Conservation (phyloP, 2,329 filamentous ascomycete species). For the Stagonosporopsis tanaceti region DNA sequence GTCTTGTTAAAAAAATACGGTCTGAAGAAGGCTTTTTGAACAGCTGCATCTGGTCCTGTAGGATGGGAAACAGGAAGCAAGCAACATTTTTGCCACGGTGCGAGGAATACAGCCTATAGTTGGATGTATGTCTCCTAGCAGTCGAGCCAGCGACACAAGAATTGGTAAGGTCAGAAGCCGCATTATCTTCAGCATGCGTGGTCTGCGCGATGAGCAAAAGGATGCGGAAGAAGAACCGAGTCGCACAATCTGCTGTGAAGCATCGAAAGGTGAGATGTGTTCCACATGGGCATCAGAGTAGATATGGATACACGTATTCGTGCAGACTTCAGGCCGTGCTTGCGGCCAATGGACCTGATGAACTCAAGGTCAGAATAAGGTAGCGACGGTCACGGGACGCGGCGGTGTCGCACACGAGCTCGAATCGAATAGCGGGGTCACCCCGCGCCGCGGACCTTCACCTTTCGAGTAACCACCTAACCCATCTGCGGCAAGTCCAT, state of each 20-base stretch:
- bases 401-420: neutral
- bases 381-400: neutral
- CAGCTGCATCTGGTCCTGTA: too few relatives aligned
- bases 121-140: too few relatives aligned
- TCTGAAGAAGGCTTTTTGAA: too few relatives aligned
- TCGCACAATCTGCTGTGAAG: too few relatives aligned
- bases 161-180: too few relatives aligned
- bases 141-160: too few relatives aligned
- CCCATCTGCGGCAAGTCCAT: slow-evolving; percentile 34
- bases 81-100: too few relatives aligned
- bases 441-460: slow-evolving; percentile 13
- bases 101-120: too few relatives aligned
- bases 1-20: too few relatives aligned
- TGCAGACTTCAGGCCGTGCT: neutral
- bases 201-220: neutral
- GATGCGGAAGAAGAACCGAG: neutral
- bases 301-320: neutral
- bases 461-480: slow-evolving; percentile 22
- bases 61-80: too few relatives aligned
- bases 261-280: too few relatives aligned
- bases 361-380: neutral
- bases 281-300: neutral
- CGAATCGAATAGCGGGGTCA: slow-evolving; percentile 19
- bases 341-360: neutral
- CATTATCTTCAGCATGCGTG: too few relatives aligned